Evolutionary conservation across 176 grass and related monocot genomes (phyloP).

Genomic region (Paspalum vaginatum): DNA sequence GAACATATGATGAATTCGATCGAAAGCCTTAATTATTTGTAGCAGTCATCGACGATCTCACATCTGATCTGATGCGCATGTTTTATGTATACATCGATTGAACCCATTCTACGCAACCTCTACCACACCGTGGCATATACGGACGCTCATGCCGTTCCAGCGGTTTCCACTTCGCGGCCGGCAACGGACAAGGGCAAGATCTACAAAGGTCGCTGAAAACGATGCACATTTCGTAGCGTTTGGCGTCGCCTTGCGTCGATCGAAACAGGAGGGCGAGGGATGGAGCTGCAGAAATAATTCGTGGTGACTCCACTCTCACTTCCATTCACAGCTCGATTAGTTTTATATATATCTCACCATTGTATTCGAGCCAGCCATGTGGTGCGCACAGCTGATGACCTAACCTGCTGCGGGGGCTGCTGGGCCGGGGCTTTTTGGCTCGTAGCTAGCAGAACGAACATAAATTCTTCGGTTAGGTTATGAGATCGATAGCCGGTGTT

Average conservation of each 20-base stretch:
- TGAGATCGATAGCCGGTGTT: background rate
- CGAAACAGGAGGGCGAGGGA: background rate
- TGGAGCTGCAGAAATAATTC: conserved; percentile 18
- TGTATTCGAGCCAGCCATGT: background rate
- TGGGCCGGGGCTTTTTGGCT: no score
- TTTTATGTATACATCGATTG: background rate
- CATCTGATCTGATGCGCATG: background rate
- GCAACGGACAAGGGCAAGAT: conserved; percentile 38
- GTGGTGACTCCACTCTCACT: conserved; percentile 36
- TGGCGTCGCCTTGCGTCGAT: conserved; percentile 11
- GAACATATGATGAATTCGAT: no score
- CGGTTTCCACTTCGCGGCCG: conserved; percentile 12
- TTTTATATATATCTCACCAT: background rate
- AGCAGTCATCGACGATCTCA: background rate
- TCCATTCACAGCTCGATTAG: background rate
- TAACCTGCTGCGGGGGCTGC: background rate
- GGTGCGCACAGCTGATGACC: conserved; percentile 11
- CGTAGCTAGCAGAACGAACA: background rate
- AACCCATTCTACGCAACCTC: conserved; percentile 33
- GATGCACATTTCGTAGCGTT: conserved; percentile 19
- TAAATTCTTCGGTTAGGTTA: background rate
- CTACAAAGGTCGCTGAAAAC: conserved; percentile 8
- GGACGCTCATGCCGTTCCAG: background rate
- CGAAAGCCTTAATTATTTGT: no score
- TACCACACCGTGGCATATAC: background rate